phyloP scores from a whole-genome alignment of 2,329 filamentous ascomycete species.

The Venturia nashicola region DNA sequence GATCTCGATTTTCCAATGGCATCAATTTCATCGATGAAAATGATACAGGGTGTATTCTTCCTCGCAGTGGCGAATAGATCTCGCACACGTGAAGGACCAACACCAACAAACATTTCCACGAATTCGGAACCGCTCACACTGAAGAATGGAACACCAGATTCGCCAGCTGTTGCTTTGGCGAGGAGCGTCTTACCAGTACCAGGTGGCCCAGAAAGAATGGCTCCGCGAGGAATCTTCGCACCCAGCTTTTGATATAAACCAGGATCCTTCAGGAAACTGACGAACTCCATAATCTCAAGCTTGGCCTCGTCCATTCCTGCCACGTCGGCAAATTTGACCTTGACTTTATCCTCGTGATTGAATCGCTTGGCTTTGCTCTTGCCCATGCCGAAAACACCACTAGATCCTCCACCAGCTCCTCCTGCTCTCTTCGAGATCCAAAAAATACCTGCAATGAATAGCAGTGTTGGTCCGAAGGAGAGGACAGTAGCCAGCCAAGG shows the following conservation, averaged over 20 bases:
- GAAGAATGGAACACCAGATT: conserved; percentile 95
- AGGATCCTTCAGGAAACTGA: conserved; percentile 90
- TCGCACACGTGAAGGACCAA: conserved; percentile 87
- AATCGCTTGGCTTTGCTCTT: conserved; percentile 94
- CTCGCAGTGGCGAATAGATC: conserved; percentile 90
- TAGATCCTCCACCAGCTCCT: conserved; percentile 47
- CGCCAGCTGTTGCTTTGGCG: conserved; percentile 93
- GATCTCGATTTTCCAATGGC: conserved; percentile 85
- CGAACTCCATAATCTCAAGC: conserved; percentile 97
- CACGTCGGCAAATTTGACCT: conserved; percentile 93
- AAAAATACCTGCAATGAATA: conserved; percentile 73
- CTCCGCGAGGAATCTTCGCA: conserved; percentile 93
- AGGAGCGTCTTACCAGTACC: conserved; percentile 97
- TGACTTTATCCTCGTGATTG: conserved; percentile 92
- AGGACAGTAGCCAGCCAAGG: conserved; percentile 60
- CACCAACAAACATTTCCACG: conserved; percentile 99
- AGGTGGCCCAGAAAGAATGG: conserved; percentile 91
- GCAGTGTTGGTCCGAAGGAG: conserved; percentile 73
- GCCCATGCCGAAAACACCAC: conserved; percentile 88
- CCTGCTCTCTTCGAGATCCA: conserved; percentile 69
- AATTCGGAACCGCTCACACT: conserved; percentile 98
- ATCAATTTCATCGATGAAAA: conserved; percentile 99
- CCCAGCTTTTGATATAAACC: conserved; percentile 86
- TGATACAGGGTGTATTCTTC: conserved; percentile 95
- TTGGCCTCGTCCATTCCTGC: conserved; percentile 98